Evolutionary conservation across 768 basidiomycete species (phyloP).

Genomic region (Agrocybe praecox): DNA sequence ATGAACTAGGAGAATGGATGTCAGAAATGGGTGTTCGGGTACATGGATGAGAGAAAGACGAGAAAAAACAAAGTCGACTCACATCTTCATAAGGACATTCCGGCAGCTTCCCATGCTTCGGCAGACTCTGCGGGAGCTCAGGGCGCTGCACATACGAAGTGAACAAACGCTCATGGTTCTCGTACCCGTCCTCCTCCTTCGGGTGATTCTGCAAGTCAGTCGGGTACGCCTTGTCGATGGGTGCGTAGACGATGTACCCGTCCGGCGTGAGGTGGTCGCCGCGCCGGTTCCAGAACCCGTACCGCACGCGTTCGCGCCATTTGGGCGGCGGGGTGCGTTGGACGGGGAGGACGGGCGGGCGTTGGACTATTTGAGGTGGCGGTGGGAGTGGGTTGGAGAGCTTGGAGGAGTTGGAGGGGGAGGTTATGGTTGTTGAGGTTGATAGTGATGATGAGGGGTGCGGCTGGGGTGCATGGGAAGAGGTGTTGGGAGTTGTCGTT

Average conservation of each 20-base stretch:
- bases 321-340: constrained; percentile 9
- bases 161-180: constrained; percentile 51
- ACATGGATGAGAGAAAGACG: not conserved
- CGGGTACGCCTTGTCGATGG: constrained; percentile 56
- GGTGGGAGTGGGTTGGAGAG: constrained; percentile 16
- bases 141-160: constrained; percentile 42
- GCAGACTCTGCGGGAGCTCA: constrained; percentile 65
- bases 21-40: not conserved
- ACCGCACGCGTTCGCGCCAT: constrained; percentile 36
- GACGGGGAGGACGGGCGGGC: constrained; percentile 17
- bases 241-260: constrained; percentile 69
- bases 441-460: constrained; percentile 1
- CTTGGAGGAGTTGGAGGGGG: constrained; percentile 1
- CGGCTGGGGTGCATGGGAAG: constrained; percentile 8
- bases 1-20: not conserved
- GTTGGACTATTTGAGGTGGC: constrained; percentile 17
- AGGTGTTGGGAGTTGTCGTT: constrained; percentile 4
- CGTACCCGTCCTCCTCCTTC: constrained; percentile 51
- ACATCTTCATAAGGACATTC: constrained; percentile 52
- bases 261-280: constrained; percentile 67
- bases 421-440: constrained; percentile 11
- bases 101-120: constrained; percentile 56
- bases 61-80: constrained; percentile 2
- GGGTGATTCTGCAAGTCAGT: constrained; percentile 65
- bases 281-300: constrained; percentile 74